Conservation (phyloP, 371 early-diverging fungal genomes). For the Coemansia sp. region DNA sequence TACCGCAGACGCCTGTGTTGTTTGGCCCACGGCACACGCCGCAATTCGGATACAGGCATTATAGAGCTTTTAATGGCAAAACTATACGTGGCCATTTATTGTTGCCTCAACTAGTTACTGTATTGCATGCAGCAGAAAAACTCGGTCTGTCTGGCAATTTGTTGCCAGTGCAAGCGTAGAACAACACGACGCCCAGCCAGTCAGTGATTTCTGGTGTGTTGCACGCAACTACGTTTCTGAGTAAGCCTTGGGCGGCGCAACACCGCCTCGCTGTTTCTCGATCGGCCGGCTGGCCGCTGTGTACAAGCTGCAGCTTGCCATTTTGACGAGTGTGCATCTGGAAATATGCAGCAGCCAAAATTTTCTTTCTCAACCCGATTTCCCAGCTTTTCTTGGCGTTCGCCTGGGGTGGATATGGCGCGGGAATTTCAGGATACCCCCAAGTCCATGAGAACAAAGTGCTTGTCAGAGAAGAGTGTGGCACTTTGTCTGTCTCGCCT, state of each 20-base stretch:
- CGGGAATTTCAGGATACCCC: background rate
- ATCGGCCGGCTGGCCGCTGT: no score
- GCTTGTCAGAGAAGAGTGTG: background rate
- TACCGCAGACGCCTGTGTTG: background rate
- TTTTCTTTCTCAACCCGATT: background rate
- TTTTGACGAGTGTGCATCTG: background rate
- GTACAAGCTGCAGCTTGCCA: no score
- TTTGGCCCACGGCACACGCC: no score
- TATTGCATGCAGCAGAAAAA: background rate
- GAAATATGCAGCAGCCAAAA: background rate
- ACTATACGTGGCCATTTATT: background rate
- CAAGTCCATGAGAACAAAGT: constrained; percentile 1
- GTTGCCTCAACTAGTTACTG: background rate
- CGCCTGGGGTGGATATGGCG: background rate
- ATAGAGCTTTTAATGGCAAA: background rate
- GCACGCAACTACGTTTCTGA: no score
- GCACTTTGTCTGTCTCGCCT: background rate
- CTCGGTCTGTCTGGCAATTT: background rate
- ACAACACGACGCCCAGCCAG: no score
- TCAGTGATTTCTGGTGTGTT: no score
- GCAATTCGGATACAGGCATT: background rate
- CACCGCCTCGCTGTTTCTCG: no score
- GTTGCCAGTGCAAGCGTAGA: no score
- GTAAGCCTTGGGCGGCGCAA: no score
- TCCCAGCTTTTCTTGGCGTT: background rate